A percentile compares a stretch with the other conserved stretches of the same genome.
Evolutionary conservation across 352 stramenopile species (phyloP).

Genomic region (Phytophthora pistaciae): DNA sequence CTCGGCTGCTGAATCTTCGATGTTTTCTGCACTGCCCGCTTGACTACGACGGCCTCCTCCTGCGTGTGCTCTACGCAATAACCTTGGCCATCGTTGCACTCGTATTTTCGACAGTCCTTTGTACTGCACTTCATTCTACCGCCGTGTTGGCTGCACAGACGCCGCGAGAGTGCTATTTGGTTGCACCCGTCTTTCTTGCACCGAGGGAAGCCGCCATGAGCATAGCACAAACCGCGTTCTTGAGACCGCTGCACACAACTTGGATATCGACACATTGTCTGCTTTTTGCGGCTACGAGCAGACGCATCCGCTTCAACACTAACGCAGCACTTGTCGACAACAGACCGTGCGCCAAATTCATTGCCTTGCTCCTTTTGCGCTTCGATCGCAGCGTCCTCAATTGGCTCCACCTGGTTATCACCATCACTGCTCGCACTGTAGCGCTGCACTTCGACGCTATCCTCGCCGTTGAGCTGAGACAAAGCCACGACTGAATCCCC

Average conservation of each 20-base stretch:
- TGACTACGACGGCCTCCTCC: too few relatives aligned
- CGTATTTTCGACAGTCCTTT: conserved; percentile 2
- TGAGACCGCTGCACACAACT: background rate
- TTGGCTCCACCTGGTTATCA: background rate
- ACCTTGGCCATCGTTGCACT: background rate
- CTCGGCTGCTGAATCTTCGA: too few relatives aligned
- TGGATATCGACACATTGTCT: conserved; percentile 1
- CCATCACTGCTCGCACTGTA: background rate
- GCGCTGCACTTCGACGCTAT: background rate
- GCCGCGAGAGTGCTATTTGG: background rate
- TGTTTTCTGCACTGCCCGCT: too few relatives aligned
- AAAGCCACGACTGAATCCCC: background rate
- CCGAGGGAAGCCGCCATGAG: conserved; percentile 11
- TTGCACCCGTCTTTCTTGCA: conserved; percentile 19
- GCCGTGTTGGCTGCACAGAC: conserved; percentile 10
- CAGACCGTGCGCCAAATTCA: too few relatives aligned
- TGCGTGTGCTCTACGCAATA: too few relatives aligned
- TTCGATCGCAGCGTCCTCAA: background rate
- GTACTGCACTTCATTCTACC: conserved; percentile 7
- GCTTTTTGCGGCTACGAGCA: background rate
- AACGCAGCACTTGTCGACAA: background rate
- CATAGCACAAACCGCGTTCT: conserved; percentile 10
- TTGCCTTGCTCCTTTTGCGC: background rate
- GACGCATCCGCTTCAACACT: background rate
- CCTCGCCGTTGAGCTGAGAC: background rate